Conservation (phyloP, 352 stramenopile species). For the Phytophthora idaei region DNA sequence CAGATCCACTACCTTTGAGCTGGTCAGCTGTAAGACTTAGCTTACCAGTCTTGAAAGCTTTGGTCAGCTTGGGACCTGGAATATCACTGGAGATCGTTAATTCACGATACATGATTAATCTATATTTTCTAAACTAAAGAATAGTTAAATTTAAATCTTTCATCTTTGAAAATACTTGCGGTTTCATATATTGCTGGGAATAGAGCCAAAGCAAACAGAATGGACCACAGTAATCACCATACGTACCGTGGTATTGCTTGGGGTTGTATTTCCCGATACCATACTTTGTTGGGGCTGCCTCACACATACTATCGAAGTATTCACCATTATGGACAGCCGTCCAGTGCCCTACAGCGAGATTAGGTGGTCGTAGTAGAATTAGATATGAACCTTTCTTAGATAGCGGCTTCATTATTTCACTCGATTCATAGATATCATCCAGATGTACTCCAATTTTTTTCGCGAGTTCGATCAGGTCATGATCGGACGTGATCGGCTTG, state of each 20-base stretch:
- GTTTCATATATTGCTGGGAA: background rate
- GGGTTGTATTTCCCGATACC: background rate
- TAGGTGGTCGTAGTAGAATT: background rate
- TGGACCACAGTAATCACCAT: background rate
- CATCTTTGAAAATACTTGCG: background rate
- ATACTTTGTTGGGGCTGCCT: background rate
- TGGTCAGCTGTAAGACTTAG: background rate
- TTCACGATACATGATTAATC: slow-evolving; percentile 22
- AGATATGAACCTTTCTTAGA: background rate
- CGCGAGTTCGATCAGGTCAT: background rate
- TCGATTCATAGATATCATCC: background rate
- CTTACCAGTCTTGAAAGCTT: slow-evolving; percentile 1
- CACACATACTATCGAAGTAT: background rate
- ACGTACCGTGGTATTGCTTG: background rate
- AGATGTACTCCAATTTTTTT: background rate
- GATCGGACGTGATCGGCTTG: background rate
- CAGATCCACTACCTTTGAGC: background rate
- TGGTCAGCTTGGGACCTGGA: background rate
- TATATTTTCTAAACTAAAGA: slow-evolving; percentile 4
- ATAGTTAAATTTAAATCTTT: background rate
- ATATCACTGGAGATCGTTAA: slow-evolving; percentile 5
- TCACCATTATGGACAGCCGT: background rate
- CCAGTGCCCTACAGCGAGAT: background rate
- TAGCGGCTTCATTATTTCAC: background rate
- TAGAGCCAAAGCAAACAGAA: background rate